A percentile compares a stretch with the other conserved stretches of the same genome.
Evolutionary conservation across 768 basidiomycete genomes (phyloP).

Genomic region (Termitomyces sp.): DNA sequence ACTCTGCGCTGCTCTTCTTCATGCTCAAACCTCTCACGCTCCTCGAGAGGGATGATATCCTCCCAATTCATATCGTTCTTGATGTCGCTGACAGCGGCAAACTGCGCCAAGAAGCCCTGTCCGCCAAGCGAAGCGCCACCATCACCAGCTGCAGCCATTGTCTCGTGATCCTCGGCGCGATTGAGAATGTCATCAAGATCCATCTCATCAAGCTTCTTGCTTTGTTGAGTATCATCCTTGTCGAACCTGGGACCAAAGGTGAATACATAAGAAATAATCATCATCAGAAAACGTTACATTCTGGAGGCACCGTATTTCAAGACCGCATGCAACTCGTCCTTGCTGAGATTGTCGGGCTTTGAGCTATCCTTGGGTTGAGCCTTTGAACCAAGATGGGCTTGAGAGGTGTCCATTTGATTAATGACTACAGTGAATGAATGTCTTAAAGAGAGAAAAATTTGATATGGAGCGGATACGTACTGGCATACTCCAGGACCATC

Average conservation of each 20-base stretch:
- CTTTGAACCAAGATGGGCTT: slow-evolving; percentile 89
- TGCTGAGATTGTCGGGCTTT: slow-evolving; percentile 83
- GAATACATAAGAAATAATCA: slow-evolving; percentile 11
- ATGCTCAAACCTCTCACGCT: slow-evolving; percentile 76
- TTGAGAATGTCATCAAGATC: slow-evolving; percentile 98
- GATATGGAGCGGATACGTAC: slow-evolving; percentile 47
- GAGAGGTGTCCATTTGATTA: slow-evolving; percentile 99
- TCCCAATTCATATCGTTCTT: slow-evolving; percentile 99
- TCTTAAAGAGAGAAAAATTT: not conserved
- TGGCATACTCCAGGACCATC: slow-evolving; percentile 99
- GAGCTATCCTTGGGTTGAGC: slow-evolving; percentile 57
- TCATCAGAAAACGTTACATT: slow-evolving; percentile 52
- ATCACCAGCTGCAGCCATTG: slow-evolving; percentile 73
- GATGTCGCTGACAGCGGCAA: slow-evolving; percentile 94
- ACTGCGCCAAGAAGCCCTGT: slow-evolving; percentile 91
- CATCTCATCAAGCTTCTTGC: slow-evolving; percentile 97
- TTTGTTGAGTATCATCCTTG: slow-evolving; percentile 91
- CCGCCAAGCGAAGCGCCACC: slow-evolving; percentile 95
- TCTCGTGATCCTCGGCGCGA: slow-evolving; percentile 96
- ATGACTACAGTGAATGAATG: slow-evolving; percentile 57
- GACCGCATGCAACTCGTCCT: slow-evolving; percentile 95
- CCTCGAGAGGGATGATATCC: slow-evolving; percentile 94
- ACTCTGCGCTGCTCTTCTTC: slow-evolving; percentile 74
- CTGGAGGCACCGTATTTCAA: slow-evolving; percentile 98
- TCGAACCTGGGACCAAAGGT: slow-evolving; percentile 67